Percentiles rank a stretch among this genome's conserved stretches.
phyloP scores from a whole-genome alignment of 371 early-diverging fungal species.

The Mortierella sp. region DNA sequence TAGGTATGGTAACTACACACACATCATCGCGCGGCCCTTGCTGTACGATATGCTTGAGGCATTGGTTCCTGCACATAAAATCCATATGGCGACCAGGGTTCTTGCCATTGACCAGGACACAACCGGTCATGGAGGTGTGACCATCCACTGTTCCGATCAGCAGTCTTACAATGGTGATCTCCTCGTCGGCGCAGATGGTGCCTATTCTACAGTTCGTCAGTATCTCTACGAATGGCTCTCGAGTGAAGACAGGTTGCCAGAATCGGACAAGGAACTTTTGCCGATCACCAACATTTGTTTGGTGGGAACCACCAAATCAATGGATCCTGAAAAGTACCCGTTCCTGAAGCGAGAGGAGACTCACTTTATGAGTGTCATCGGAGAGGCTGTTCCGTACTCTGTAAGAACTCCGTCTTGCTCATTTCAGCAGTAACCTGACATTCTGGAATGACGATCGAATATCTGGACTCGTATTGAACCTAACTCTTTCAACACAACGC shows the following conservation, averaged over 20 bases:
- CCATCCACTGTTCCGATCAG: constrained; percentile 21
- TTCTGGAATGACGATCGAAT: too few species aligned
- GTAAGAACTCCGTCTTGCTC: neutral
- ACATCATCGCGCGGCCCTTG: constrained; percentile 8
- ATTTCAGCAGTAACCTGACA: too few species aligned
- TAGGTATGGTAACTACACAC: too few species aligned
- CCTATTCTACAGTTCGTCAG: constrained; percentile 29
- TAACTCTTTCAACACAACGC: too few species aligned
- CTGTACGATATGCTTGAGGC: constrained; percentile 19
- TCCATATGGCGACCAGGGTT: constrained; percentile 19
- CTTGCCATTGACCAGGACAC: constrained; percentile 6
- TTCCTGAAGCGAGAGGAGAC: constrained; percentile 2
- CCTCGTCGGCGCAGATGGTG: constrained; percentile 27
- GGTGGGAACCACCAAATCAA: constrained; percentile 17
- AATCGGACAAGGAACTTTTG: constrained; percentile 15
- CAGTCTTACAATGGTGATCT: constrained; percentile 16
- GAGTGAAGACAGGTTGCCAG: constrained; percentile 13
- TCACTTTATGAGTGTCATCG: neutral
- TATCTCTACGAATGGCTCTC: constrained; percentile 18
- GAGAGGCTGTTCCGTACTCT: constrained; percentile 9
- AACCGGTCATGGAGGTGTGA: constrained; percentile 24
- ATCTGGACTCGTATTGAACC: too few species aligned
- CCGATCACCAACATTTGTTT: constrained; percentile 20
- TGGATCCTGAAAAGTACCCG: constrained; percentile 17
- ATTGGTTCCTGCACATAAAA: constrained; percentile 20